phyloP scores from a whole-genome alignment of 495 filamentous ascomycete species.

The Hypoxylon perforatum region DNA sequence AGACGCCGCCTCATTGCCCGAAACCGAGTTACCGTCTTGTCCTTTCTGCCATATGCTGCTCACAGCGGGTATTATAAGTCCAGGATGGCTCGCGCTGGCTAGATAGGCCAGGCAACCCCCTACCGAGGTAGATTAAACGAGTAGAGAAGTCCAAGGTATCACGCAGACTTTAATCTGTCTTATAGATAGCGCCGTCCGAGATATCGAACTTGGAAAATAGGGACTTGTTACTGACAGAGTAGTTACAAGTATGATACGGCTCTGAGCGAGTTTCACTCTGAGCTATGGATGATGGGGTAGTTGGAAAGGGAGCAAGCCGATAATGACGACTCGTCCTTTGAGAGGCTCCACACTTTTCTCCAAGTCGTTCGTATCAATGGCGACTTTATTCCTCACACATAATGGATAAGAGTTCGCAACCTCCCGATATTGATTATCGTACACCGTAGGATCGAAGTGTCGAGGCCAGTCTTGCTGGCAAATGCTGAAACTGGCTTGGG shows the following conservation, averaged over 20 bases:
- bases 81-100: neutral
- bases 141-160: constrained; percentile 2
- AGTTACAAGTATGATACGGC: constrained; percentile 16
- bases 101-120: neutral
- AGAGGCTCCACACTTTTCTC: neutral
- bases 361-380: neutral
- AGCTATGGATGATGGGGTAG: constrained; percentile 1
- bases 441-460: constrained; percentile 20
- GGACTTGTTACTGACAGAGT: constrained; percentile 9
- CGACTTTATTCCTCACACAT: constrained; percentile 1
- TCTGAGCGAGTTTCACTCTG: neutral
- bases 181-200: constrained; percentile 9
- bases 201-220: constrained; percentile 17
- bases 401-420: neutral
- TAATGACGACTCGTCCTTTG: constrained; percentile 12
- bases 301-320: neutral
- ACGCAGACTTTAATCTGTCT: constrained; percentile 4
- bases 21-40: constrained; percentile 1
- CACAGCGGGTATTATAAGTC: constrained; percentile 16
- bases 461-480: constrained; percentile 7
- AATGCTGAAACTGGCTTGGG: neutral
- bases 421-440: constrained; percentile 8
- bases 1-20: constrained; percentile 7
- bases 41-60: constrained; percentile 13
- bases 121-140: constrained; percentile 1